Conservation (phyloP, 306 rosid genomes). For the Inga leiocalycina region DNA sequence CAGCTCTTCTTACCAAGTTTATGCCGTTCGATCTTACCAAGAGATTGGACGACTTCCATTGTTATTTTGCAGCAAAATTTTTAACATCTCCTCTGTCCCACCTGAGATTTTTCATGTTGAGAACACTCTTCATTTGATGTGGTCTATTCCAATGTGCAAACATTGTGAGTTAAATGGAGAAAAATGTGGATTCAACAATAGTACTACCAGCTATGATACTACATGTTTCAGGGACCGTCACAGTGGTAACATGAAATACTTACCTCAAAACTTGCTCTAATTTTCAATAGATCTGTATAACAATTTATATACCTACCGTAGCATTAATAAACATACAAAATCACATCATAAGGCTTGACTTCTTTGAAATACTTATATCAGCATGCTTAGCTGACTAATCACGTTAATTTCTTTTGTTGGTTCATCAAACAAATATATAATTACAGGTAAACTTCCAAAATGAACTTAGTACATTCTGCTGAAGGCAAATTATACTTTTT, state of each 20-base stretch:
- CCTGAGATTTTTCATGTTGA: not conserved
- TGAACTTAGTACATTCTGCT: not conserved
- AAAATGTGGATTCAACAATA: slow-evolving; percentile 35
- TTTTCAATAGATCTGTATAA: too few relatives aligned
- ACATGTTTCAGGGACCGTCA: slow-evolving; percentile 9
- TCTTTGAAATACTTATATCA: not conserved
- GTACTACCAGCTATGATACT: not conserved
- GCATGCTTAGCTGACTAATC: not conserved
- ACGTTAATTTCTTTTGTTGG: not conserved
- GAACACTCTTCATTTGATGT: not conserved
- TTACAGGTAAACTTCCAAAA: not conserved
- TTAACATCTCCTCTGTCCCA: slow-evolving; percentile 19
- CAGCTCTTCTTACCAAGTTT: not conserved
- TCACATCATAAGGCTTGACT: too few relatives aligned
- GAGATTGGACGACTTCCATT: fast-evolving
- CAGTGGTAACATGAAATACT: slow-evolving; percentile 1
- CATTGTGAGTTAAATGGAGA: slow-evolving; percentile 38
- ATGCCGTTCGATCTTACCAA: fast-evolving
- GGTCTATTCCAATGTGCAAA: too few relatives aligned
- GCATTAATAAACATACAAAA: too few relatives aligned
- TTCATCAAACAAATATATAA: not conserved
- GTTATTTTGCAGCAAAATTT: slow-evolving; percentile 38
- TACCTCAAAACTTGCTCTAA: too few relatives aligned
- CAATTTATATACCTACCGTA: too few relatives aligned
- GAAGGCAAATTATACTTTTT: not conserved